Evolutionary conservation across 1,284 basidiomycete genomes (phyloP), one percentile per base, ranked within the genome.

Genomic region (Cutaneotrichosporon curvatum): DNA sequence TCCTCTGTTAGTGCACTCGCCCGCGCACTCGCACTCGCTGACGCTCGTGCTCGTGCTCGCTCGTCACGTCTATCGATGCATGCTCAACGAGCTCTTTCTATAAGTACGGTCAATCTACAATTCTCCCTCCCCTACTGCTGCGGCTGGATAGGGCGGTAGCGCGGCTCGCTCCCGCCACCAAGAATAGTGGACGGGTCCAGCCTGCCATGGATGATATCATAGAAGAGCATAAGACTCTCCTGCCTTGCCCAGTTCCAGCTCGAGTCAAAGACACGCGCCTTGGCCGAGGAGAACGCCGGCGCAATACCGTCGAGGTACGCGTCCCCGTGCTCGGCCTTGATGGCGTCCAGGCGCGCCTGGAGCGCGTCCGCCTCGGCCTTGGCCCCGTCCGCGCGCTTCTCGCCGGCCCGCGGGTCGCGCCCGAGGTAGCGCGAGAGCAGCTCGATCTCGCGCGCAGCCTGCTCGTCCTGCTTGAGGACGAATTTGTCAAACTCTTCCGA

Each of bases 161-260:
- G 35, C 48, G 64, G 62, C 56, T 67, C 63, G 46, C 61, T 59
- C 39, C 57, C n/a, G 25, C 25, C 25, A 28, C 25, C 52, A 46
- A 67, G 67, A 20, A 70, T 62, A 18, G 60, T 63, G 30, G 55
- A 58, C 63, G 75, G 71, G 56, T 70, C 67, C n/a, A 70, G 55
- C 31, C 61, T 57, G 39, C 94, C 94, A 61, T 91, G 91, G 65
- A 96, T 88, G 71, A 97, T 94, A 68, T 96, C 92, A 74, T 92
- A 96, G 75, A 85, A 97, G 85, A 97, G 89, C 51, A 87, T 76
- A 34, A 97, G 78, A 21, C 91, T 88, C 56, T 94, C 90, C 74
- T 96, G 91, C 58, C 94, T 84, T 43, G 87, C 91, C 95, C 94
- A 98, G 72, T 98, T 98, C 94, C 94, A 98, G 11, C 85, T 90